Percentiles rank a stretch among this genome's conserved stretches.
Evolutionary conservation across 257 asterid genomes (phyloP).

Genomic region (Perilla frutescens): DNA sequence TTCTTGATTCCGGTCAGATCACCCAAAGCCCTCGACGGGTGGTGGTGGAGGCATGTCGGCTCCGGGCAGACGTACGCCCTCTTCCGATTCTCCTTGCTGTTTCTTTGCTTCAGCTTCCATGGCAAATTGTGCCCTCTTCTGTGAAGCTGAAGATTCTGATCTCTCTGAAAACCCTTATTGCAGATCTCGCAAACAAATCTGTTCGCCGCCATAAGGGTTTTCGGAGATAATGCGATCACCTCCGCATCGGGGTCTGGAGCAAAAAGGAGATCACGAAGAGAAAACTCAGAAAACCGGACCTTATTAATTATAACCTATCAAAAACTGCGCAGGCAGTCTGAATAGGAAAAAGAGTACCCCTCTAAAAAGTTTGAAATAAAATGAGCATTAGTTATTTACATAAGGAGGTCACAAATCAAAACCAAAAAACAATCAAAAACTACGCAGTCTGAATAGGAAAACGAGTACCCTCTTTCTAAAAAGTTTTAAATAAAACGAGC

Average conservation of each 20-base stretch:
- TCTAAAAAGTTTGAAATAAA: neutral
- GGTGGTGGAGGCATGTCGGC: conserved; percentile 76
- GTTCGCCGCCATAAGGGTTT: conserved; percentile 73
- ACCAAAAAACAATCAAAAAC: too few relatives aligned
- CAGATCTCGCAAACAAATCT: conserved; percentile 88
- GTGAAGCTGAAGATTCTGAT: conserved; percentile 91
- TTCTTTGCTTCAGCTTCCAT: conserved; percentile 87
- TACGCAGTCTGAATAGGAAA: too few relatives aligned
- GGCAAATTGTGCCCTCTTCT: conserved; percentile 90
- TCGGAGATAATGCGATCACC: conserved; percentile 84
- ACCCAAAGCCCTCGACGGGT: conserved; percentile 83
- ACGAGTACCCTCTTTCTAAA: too few relatives aligned
- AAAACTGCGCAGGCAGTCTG: too few relatives aligned
- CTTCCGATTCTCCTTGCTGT: conserved; percentile 61
- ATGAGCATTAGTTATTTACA: too few relatives aligned
- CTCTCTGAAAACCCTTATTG: conserved; percentile 93
- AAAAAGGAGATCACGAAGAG: neutral
- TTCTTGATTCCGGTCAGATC: conserved; percentile 91
- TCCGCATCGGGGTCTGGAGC: conserved; percentile 83
- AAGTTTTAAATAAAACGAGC: too few relatives aligned
- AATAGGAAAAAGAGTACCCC: neutral
- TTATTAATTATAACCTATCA: neutral
- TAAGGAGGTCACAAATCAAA: too few relatives aligned
- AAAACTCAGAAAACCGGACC: neutral
- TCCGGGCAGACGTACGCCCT: conserved; percentile 86